phyloP scores from a whole-genome alignment of 352 stramenopile genomes.

The Peronosclerospora sorghi region DNA sequence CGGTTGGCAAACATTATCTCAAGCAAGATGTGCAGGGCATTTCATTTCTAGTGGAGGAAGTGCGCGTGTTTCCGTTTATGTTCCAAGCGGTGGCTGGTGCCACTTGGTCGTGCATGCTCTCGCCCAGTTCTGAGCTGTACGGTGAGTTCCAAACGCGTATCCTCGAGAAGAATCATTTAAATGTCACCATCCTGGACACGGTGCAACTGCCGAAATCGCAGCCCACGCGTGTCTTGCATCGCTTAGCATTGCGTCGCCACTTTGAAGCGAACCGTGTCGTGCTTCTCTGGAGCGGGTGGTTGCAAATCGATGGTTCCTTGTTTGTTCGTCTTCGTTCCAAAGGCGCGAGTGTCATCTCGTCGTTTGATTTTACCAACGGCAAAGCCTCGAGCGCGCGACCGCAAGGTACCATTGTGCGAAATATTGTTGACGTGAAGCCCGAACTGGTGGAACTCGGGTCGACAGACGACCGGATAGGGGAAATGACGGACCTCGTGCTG shows the following conservation, averaged over 20 bases:
- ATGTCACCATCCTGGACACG: slow-evolving; percentile 15
- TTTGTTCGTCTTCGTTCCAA: slow-evolving; percentile 20
- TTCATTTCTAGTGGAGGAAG: slow-evolving; percentile 15
- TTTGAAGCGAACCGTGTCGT: slow-evolving; percentile 18
- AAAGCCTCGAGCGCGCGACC: slow-evolving; percentile 4
- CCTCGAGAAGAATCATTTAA: slow-evolving; percentile 12
- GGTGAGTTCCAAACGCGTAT: neutral
- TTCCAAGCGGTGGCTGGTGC: slow-evolving; percentile 10
- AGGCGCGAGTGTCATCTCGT: slow-evolving; percentile 18
- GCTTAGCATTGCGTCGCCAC: slow-evolving; percentile 14
- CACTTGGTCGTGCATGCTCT: slow-evolving; percentile 8
- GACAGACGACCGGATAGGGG: slow-evolving; percentile 11
- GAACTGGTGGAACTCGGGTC: slow-evolving; percentile 13
- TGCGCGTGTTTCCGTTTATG: slow-evolving; percentile 21
- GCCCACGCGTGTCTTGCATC: slow-evolving; percentile 8
- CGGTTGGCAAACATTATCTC: slow-evolving; percentile 10
- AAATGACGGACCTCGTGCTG: slow-evolving; percentile 20
- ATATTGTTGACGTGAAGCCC: slow-evolving; percentile 16
- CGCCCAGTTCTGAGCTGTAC: slow-evolving; percentile 7
- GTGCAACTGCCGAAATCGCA: slow-evolving; percentile 11
- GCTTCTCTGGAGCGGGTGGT: slow-evolving; percentile 19
- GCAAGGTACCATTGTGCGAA: slow-evolving; percentile 9
- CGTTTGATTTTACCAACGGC: slow-evolving; percentile 13
- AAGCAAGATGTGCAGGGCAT: slow-evolving; percentile 12
- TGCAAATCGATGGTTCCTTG: slow-evolving; percentile 19